Evolutionary conservation across 192 early-diverging fungal species (phyloP).

Genomic region (Spizellomyces punctatus): DNA sequence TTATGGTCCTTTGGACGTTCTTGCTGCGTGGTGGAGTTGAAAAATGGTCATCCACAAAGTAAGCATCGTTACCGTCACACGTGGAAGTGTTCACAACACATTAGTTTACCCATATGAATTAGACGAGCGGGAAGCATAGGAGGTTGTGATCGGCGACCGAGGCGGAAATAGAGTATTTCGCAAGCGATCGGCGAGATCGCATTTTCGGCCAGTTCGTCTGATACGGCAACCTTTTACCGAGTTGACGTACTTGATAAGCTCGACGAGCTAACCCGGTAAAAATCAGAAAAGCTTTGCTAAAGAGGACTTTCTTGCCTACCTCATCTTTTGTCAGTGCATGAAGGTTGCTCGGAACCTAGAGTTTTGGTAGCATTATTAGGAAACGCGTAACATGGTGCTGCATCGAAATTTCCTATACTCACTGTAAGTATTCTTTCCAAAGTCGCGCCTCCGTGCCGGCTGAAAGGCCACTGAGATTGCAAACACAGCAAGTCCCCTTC

Average conservation of each 20-base stretch:
- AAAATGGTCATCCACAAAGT: too few species aligned
- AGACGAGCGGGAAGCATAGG: neutral
- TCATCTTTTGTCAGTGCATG: neutral
- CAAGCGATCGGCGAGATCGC: neutral
- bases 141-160: neutral
- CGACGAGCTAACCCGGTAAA: neutral
- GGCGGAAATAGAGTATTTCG: neutral
- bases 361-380: neutral
- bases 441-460: too few species aligned
- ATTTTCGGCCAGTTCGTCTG: neutral
- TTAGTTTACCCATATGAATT: neutral
- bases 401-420: too few species aligned
- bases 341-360: neutral
- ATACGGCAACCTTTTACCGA: neutral
- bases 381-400: too few species aligned
- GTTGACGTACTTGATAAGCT: conserved; percentile 6
- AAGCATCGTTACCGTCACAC: neutral
- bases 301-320: neutral
- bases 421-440: too few species aligned
- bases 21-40: too few species aligned
- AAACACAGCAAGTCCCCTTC: too few species aligned
- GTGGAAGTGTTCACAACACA: neutral
- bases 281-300: neutral
- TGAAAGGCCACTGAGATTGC: too few species aligned
- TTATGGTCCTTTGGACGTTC: neutral